phyloP scores from a whole-genome alignment of 345 rosid species.

The Citrus glauca region DNA sequence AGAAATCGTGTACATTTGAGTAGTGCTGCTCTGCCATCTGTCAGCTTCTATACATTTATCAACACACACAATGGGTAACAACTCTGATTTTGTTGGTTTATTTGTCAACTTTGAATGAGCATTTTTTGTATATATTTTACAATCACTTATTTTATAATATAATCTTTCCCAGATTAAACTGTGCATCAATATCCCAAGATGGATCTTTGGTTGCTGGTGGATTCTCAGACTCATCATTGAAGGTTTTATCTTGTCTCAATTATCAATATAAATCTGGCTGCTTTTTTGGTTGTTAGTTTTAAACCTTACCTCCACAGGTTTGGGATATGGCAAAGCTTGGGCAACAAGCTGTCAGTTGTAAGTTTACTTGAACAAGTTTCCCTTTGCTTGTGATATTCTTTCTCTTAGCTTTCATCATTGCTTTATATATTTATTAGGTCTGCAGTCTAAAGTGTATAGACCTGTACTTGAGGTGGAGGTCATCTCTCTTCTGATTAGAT shows the following conservation, averaged over 20 bases:
- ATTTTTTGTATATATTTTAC: conserved; percentile 4
- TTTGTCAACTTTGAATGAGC: conserved; percentile 3
- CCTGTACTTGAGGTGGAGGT: neutral
- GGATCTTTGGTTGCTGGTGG: conserved; percentile 98
- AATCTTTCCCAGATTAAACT: conserved; percentile 55
- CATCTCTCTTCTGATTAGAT: neutral
- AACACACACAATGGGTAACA: conserved; percentile 86
- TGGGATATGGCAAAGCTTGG: conserved; percentile 99
- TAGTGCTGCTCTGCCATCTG: conserved; percentile 74
- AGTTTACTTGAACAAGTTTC: conserved; percentile 19
- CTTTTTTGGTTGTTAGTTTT: conserved; percentile 23
- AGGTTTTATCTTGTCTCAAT: conserved; percentile 39
- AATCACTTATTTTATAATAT: conserved; percentile 9
- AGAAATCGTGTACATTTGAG: conserved; percentile 93
- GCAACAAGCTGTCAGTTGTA: conserved; percentile 59
- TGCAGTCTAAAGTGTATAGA: neutral
- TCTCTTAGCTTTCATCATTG: neutral
- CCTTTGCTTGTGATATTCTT: conserved; percentile 1
- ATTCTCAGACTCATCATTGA: conserved; percentile 92
- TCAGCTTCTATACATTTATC: conserved; percentile 90
- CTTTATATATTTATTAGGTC: neutral
- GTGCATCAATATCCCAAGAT: conserved; percentile 92
- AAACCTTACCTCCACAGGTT: conserved; percentile 45
- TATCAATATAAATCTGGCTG: neutral
- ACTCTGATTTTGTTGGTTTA: conserved; percentile 6